Percentiles rank a stretch among this genome's conserved stretches.
These are phyloP conservation scores for Calcarisporium arbuscula DNA, from an alignment of 2,329 filamentous ascomycete genomes.

Conservation along the genomic window DNA sequence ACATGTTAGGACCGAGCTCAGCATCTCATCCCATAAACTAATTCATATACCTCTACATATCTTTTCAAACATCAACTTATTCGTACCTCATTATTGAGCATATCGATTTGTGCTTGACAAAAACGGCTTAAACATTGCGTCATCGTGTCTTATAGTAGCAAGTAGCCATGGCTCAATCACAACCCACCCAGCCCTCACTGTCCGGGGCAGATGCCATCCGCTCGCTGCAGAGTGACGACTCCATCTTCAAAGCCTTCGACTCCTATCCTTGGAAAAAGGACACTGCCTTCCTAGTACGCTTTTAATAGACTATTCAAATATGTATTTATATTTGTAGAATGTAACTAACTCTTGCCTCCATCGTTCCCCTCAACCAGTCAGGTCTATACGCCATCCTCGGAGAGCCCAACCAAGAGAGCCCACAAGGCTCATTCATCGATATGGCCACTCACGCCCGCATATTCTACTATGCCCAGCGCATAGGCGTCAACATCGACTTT, in stretches of 20 bases:
- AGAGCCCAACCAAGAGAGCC: conserved; percentile 33
- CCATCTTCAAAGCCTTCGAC: conserved; percentile 56
- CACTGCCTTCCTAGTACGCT: conserved; percentile 56
- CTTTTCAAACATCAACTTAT: no score
- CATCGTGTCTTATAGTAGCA: no score
- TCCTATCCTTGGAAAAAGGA: conserved; percentile 63
- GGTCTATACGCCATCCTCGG: conserved; percentile 61
- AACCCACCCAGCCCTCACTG: no score
- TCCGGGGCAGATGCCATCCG: conserved; percentile 30
- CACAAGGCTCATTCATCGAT: conserved; percentile 44
- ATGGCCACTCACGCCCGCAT: conserved; percentile 60
- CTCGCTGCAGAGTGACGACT: conserved; percentile 30
- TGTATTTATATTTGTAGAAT: neutral
- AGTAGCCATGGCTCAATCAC: no score
- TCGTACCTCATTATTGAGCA: no score
- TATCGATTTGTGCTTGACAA: no score
- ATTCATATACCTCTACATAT: no score
- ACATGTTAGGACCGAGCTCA: no score
- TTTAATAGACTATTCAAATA: neutral
- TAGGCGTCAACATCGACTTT: conserved; percentile 55
- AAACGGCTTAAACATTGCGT: no score
- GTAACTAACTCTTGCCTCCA: neutral
- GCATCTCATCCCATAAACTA: no score
- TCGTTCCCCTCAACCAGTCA: conserved; percentile 27
- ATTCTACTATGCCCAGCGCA: conserved; percentile 56